phyloP scores from a whole-genome alignment of 129 eudicot species.

The Chrysanthemum makinoi region DNA sequence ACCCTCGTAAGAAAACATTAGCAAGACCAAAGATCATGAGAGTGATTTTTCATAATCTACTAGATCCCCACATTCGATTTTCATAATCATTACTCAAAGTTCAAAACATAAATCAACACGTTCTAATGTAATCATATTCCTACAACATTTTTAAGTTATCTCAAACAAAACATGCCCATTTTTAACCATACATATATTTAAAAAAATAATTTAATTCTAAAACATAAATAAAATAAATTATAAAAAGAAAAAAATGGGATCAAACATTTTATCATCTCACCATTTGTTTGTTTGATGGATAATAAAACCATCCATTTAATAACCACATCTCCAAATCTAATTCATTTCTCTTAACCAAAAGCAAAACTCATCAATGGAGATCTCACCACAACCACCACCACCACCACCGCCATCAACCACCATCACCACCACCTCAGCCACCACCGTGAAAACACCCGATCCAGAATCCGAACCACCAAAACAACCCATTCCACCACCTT shows the following conservation, averaged over 20 bases:
- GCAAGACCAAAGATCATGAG: conserved; percentile 18
- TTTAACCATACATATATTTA: too few relatives aligned
- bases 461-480: conserved; percentile 45
- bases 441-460: conserved; percentile 58
- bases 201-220: too few relatives aligned
- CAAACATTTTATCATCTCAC: conserved; percentile 4
- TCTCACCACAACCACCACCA: conserved; percentile 16
- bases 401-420: conserved; percentile 29
- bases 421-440: conserved; percentile 24
- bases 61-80: conserved; percentile 28
- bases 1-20: background rate
- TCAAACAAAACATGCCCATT: too few relatives aligned
- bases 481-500: conserved; percentile 32
- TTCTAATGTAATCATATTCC: background rate
- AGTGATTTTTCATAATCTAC: conserved; percentile 17
- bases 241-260: conserved; percentile 13
- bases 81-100: conserved; percentile 15
- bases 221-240: background rate
- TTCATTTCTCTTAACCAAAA: conserved; percentile 32
- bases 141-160: too few relatives aligned
- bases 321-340: conserved; percentile 34
- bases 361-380: conserved; percentile 27
- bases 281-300: conserved; percentile 24
- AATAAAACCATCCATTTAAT: conserved; percentile 29
- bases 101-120: background rate